Conservation (phyloP, 805 yeast genomes). For the Suhomyces sp. region DNA sequence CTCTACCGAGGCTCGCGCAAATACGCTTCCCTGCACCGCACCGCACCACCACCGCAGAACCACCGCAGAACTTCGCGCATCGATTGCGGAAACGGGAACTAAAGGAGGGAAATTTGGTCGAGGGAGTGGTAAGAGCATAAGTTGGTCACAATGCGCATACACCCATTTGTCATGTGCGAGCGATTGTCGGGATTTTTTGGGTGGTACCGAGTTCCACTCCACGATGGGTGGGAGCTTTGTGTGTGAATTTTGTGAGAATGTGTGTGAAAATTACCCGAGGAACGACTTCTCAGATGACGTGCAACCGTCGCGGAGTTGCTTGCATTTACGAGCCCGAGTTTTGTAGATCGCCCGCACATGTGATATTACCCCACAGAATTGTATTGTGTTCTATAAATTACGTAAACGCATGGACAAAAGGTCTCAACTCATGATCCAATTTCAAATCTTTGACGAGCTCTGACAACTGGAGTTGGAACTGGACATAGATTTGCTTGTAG, state of each 20-base stretch:
- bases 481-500: slow-evolving; percentile 34
- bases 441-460: slow-evolving; percentile 50
- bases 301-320: not conserved
- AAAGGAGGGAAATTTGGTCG: not conserved
- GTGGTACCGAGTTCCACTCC: not conserved
- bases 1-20: slow-evolving; percentile 2
- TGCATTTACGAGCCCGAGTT: not conserved
- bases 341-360: not conserved
- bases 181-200: not conserved
- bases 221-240: not conserved
- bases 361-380: not conserved
- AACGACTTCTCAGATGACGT: not conserved
- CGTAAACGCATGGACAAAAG: slow-evolving; percentile 11
- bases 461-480: slow-evolving; percentile 42
- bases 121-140: not conserved
- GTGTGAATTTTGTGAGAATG: no score
- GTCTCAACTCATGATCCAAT: slow-evolving; percentile 49
- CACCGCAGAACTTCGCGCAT: not conserved
- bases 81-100: not conserved
- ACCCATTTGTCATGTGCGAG: not conserved
- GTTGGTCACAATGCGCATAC: not conserved
- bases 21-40: not conserved
- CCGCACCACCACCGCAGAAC: not conserved
- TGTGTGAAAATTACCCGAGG: not conserved
- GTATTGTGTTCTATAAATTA: not conserved